These are phyloP conservation scores for Albophoma yamanashiensis DNA, from an alignment of 2,329 filamentous ascomycete species.

Conservation along the genomic window DNA sequence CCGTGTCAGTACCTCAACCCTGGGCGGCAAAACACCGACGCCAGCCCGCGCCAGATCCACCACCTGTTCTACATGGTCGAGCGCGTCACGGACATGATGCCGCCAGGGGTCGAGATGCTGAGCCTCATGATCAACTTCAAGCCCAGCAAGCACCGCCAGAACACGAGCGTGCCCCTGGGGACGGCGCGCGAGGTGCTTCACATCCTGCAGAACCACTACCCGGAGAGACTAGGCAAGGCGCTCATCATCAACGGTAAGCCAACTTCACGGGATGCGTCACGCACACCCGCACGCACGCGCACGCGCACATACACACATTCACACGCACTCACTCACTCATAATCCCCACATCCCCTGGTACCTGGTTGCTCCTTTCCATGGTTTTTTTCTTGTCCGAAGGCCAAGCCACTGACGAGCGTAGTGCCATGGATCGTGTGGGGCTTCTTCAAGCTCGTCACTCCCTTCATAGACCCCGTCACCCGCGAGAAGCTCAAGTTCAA, in stretches of 20 bases:
- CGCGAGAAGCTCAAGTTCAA: conserved; percentile 96
- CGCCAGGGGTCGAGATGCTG: conserved; percentile 74
- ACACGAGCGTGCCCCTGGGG: conserved; percentile 60
- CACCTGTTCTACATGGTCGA: conserved; percentile 96
- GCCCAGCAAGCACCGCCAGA: conserved; percentile 61
- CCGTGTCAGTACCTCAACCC: conserved; percentile 88
- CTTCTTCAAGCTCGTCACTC: conserved; percentile 93
- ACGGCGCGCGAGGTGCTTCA: conserved; percentile 75
- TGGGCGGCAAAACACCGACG: conserved; percentile 83
- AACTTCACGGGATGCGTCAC: not conserved
- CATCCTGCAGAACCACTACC: conserved; percentile 93
- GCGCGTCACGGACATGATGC: conserved; percentile 77
- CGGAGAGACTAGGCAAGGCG: conserved; percentile 79
- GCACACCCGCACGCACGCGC: not conserved
- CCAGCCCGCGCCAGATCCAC: conserved; percentile 76
- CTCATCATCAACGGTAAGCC: conserved; percentile 74
- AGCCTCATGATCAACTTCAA: conserved; percentile 90
- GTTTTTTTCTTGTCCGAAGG: not conserved
- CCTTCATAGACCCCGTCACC: conserved; percentile 93
- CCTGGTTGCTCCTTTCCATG: not conserved
- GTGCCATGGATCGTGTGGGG: conserved; percentile 85
- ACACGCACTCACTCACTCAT: not conserved
- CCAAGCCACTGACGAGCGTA: conserved; percentile 20
- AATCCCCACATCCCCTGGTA: not conserved
- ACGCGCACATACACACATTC: too few relatives aligned